phyloP scores from a whole-genome alignment of 768 basidiomycete genomes.

The Tephrocybe sp. region DNA sequence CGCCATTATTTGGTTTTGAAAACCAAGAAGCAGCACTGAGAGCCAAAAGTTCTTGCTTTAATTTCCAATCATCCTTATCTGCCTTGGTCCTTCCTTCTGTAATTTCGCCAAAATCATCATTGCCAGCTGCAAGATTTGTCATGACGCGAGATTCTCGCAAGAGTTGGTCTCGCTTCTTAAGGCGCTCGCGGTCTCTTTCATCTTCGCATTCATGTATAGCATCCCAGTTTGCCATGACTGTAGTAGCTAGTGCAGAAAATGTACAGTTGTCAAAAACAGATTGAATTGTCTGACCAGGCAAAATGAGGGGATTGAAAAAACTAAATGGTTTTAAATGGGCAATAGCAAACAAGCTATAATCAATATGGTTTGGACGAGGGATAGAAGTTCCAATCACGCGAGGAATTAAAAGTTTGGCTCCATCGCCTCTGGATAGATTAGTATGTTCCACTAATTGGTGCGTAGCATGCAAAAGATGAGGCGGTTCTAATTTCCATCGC shows the following conservation, averaged over 20 bases:
- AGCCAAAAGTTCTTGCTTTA: too few species aligned
- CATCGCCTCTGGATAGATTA: constrained; percentile 11
- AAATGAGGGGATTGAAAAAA: neutral
- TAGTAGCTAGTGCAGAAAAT: neutral
- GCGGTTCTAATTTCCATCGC: neutral
- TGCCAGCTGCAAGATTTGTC: neutral
- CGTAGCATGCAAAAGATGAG: constrained; percentile 12
- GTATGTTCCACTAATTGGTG: constrained; percentile 16
- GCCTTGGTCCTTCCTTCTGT: too few species aligned
- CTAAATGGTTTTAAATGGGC: constrained; percentile 3
- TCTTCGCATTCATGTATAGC: too few species aligned
- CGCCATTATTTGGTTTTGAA: too few species aligned
- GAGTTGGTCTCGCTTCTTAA: constrained; percentile 9
- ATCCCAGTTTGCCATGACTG: constrained; percentile 30
- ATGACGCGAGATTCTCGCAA: constrained; percentile 1
- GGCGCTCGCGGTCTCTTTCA: constrained; percentile 28
- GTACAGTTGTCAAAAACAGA: neutral
- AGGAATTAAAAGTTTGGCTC: neutral
- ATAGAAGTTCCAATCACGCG: neutral
- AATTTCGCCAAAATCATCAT: neutral
- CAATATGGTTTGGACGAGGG: neutral
- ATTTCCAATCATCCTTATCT: too few species aligned
- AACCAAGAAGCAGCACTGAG: too few species aligned
- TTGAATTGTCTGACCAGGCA: neutral
- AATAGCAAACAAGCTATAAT: neutral